Evolutionary conservation across 768 basidiomycete genomes (phyloP).

Genomic region (Floccularia luteovirens): DNA sequence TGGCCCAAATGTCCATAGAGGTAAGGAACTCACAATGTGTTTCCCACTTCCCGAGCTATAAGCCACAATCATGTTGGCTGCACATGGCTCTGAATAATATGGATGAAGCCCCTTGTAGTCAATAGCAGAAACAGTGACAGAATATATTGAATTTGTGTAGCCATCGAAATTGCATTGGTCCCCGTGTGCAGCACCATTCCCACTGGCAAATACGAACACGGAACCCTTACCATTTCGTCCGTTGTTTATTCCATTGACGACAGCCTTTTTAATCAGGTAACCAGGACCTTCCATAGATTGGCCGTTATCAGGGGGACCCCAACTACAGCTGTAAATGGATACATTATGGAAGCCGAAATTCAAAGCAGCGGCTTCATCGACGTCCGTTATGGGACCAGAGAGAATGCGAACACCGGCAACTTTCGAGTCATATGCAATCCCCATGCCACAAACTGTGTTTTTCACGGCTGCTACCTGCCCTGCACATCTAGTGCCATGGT

Average conservation of each 20-base stretch:
- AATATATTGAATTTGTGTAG: constrained; percentile 97
- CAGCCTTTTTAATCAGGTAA: constrained; percentile 86
- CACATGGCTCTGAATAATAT: constrained; percentile 95
- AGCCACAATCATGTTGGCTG: constrained; percentile 94
- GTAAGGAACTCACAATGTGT: constrained; percentile 65
- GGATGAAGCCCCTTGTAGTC: constrained; percentile 93
- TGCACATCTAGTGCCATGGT: constrained; percentile 96
- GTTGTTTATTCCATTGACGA: constrained; percentile 88
- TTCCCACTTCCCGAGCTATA: constrained; percentile 94
- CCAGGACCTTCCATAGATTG: constrained; percentile 90
- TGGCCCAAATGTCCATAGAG: no score
- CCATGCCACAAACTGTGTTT: constrained; percentile 91
- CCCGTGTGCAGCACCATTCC: constrained; percentile 84
- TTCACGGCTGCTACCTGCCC: constrained; percentile 92
- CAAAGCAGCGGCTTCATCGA: constrained; percentile 90
- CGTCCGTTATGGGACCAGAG: constrained; percentile 89
- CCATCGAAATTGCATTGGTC: constrained; percentile 99
- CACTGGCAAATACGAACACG: constrained; percentile 94
- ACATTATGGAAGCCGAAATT: constrained; percentile 93
- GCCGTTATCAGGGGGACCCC: constrained; percentile 97
- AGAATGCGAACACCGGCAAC: constrained; percentile 94
- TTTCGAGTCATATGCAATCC: constrained; percentile 87
- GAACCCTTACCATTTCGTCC: constrained; percentile 88
- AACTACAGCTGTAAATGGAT: constrained; percentile 92
- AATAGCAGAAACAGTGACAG: constrained; percentile 91